Evolutionary conservation across 306 rosid species (phyloP).

Genomic region (Abrus precatorius): DNA sequence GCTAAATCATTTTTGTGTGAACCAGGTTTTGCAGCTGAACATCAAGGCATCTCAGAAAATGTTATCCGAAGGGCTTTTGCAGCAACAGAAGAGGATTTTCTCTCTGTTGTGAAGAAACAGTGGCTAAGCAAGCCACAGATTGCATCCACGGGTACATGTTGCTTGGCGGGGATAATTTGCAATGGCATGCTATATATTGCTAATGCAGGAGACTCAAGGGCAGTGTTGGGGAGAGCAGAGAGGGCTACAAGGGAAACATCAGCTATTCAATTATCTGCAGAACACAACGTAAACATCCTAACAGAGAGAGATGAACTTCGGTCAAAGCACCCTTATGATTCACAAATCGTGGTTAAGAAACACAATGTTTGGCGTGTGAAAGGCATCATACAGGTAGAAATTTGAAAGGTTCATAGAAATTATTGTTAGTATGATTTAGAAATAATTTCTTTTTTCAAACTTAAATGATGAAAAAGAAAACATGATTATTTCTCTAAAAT

Average conservation of each 20-base stretch:
- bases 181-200: conserved; percentile 71
- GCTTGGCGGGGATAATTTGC: conserved; percentile 81
- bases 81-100: conserved; percentile 81
- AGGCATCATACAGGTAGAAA: conserved; percentile 83
- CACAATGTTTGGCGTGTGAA: conserved; percentile 91
- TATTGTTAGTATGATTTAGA: background rate
- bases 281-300: conserved; percentile 78
- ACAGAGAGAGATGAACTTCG: conserved; percentile 78
- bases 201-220: conserved; percentile 84
- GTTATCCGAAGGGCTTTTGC: conserved; percentile 70
- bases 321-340: conserved; percentile 68
- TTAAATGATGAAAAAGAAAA: background rate
- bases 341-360: conserved; percentile 73
- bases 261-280: conserved; percentile 79
- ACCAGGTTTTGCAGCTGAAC: conserved; percentile 70
- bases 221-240: conserved; percentile 72
- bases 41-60: conserved; percentile 67
- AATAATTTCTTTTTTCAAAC: background rate
- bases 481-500: background rate
- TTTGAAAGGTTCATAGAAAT: background rate
- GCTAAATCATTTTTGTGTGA: conserved; percentile 25
- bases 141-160: conserved; percentile 82
- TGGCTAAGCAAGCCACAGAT: conserved; percentile 76
- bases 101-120: conserved; percentile 69
- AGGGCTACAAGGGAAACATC: conserved; percentile 66